Evolutionary conservation across 495 filamentous ascomycete species (phyloP), one percentile per base, ranked within the genome.

Genomic region (Aspergillus conjunctus): DNA sequence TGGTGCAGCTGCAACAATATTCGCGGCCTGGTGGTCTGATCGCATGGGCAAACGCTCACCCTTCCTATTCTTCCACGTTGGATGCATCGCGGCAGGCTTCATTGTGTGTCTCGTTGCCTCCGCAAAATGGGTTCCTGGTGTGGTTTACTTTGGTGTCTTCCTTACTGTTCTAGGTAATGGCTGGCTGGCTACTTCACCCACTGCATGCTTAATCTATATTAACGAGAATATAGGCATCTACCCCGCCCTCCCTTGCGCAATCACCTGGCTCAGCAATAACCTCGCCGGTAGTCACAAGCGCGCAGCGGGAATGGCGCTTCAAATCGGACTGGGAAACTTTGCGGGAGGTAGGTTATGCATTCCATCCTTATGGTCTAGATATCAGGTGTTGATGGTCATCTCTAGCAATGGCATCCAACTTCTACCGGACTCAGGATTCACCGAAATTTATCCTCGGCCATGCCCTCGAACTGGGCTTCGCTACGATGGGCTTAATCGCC

Each of bases 141-240:
- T 88, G 1, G 81, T 89, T 0, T 93, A 93, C 66, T 88, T 80
- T 32, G 89, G 88, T 7, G 82, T 92, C 1, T 92, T 91, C 65
- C 74, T 93, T 17, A 85, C 84, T 2, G 82, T 88, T 1, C 83
- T 83, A 34, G 87, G 87, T 50, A n/a, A 78, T 85, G 58, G 88
- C 83, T 17, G 26, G 18, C 18, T 21, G 5, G 17, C 51, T 7
- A 20, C 60, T 79, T 83, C 0, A 77, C 80, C n/a, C n/a, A 0
- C 83, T 87, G 26, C 20, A 46, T 14, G 21, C 31, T 30, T 17
- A 51, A 10, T 15, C 31, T n/a, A 55, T 30, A 33, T 12, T 39
- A 21, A 41, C 37, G 63, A 43, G 11, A 56, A 32, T 7, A 39
- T 14, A 71, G 70, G 73, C 34, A 73, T 77, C 43, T 78, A 73